Evolutionary conservation across 2,329 filamentous ascomycete species (phyloP).

Genomic region (Kalaharituber pfeilii): DNA sequence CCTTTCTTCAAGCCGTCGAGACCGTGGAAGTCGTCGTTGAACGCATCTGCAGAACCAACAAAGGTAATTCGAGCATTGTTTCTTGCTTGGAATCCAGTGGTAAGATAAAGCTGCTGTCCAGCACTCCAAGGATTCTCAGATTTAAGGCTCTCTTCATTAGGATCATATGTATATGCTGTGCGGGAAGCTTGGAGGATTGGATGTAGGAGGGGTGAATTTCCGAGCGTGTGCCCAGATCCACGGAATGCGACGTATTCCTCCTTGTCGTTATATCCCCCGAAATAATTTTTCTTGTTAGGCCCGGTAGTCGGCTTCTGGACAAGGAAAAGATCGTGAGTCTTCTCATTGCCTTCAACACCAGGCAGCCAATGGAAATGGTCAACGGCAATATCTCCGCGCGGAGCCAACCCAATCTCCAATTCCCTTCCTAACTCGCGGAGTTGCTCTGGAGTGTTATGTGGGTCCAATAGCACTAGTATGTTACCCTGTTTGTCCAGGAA

Average conservation of each 20-base stretch:
- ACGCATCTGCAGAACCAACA: constrained; percentile 67
- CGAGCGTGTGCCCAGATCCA: constrained; percentile 71
- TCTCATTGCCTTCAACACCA: not conserved
- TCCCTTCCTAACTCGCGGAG: constrained; percentile 20
- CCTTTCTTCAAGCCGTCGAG: constrained; percentile 38
- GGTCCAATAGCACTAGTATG: constrained; percentile 68
- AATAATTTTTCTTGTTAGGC: not conserved
- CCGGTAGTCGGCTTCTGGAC: not conserved
- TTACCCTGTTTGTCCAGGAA: constrained; percentile 89
- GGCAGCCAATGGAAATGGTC: not conserved
- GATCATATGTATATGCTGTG: constrained; percentile 86
- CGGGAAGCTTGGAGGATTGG: constrained; percentile 66
- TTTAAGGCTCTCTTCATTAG: constrained; percentile 57
- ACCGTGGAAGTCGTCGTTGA: constrained; percentile 78
- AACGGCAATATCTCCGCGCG: not conserved
- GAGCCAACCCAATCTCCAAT: constrained; percentile 5
- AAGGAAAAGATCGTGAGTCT: not conserved
- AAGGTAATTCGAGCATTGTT: constrained; percentile 84
- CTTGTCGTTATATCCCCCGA: not conserved
- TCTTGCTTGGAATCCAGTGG: constrained; percentile 76
- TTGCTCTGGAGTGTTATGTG: constrained; percentile 40
- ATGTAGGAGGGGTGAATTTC: constrained; percentile 57
- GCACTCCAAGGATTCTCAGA: constrained; percentile 50
- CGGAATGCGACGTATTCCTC: constrained; percentile 26
- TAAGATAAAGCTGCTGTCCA: constrained; percentile 64